Base-by-base conservation (phyloP, 2,329 filamentous ascomycete species). In the Trichoderma koningiopsis region DNA sequence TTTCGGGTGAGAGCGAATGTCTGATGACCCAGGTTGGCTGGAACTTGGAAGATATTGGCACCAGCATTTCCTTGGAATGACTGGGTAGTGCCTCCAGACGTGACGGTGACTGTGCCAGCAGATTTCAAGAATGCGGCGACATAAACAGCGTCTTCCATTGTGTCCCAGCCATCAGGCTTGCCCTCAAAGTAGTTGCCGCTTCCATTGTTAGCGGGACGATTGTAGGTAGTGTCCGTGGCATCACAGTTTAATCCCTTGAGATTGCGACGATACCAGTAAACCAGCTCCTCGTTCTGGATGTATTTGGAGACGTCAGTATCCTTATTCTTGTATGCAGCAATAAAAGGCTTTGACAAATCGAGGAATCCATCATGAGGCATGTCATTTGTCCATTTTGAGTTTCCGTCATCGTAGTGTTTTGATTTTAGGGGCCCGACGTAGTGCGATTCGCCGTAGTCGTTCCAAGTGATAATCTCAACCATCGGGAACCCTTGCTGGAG, bases 181-280 rank as follows among this genome's bases (percentile, higher is more conserved):
- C 84, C 85, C 65, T 77, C 76, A 75, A 86, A 86, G 76, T 86
- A 87, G 73, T 86, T 86, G 3, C 83, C 84, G 4, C 78, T 83
- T 19, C 72, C 74, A 68, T 85, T 83, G 72, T 83, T 80, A 31
- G 82, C 79, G 8, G 76, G 76, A 24, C 78, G 70, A 11, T 70
- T 80, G 71, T 82, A 80, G 0, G 83, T 85, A 0, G 83, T 86
- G 73, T 87, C 85, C 13, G 85, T 87, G 3, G 81, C 74, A 69
- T 86, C 84, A 75, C 85, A 87, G 74, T 85, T 74, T 40, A 85
- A 73, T 13, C 71, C 70, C 70, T 79, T 82, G 0, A 81, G 81
- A 0, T 82, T 85, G 2, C 84, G 84, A 1, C 85, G 81, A 75
- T 86, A 87, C 85, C 85, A 87, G 78, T 87, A 87, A 35, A 86